Base-by-base conservation (phyloP, 2,329 filamentous ascomycete genomes). In the Plectosphaerella plurivora region DNA sequence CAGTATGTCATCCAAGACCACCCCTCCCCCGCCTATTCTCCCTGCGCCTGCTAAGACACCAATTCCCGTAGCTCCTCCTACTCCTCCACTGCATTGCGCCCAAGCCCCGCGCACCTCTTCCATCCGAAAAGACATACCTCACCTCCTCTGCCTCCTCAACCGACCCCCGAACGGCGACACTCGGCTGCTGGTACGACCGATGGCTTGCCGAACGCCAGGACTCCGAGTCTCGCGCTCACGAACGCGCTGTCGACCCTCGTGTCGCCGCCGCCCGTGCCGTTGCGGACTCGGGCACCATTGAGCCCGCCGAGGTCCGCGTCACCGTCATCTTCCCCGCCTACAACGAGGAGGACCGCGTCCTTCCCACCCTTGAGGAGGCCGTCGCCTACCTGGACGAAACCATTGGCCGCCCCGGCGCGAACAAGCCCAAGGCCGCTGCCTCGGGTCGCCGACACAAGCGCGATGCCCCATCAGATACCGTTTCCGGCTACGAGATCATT, bases 271-370 rank as follows among this genome's bases (percentile, higher is more conserved):
- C 55, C 57, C 8, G 28, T 12, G 67, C 69, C 45, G 64, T 69
- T 4, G 68, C 69, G 39, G 75, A 83, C 57, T 68, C 77, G 15
- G 78, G 82, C 59, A 70, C 75, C 45, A 87, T 95, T 51, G 87
- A 91, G 57, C 79, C 86, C 2, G 82, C 91, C 14, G 85, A 92
- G 56, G 72, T 97, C n/a, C 88, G 88, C 66, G 84, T 99, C 76
- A 94, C 89, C 51, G 85, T 97, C 8, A 91, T 99, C 0, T 87
- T 99, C 44, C 94, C 94, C 0, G 94, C 94, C 10, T 99, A 91
- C 78, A 99, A 99, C 61, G 94, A 99, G 65, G 87, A 93, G 66
- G 79, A 88, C 53, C 85, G 94, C 28, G 79, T 99, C 46, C 78
- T 84, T 12, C 87, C 86, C 11, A 96, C 96, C 73, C 78, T 99